Base-by-base conservation (phyloP, 345 rosid species). In the Salix caprea region DNA sequence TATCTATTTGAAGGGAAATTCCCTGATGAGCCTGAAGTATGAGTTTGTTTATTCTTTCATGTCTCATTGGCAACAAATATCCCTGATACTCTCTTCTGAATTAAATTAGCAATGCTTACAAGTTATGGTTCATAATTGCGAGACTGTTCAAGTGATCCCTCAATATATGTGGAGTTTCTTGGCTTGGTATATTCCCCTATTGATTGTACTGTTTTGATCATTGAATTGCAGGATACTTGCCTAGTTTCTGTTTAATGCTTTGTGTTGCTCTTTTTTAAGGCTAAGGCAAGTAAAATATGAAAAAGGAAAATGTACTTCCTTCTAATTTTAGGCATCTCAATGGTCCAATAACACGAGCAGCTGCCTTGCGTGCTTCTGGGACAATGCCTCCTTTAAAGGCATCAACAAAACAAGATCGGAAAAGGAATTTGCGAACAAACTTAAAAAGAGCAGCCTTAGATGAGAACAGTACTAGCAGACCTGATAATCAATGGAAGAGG, bases 271-370 rank as follows among this genome's bases (percentile, higher is more conserved):
- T 77, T 79, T 70, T 80, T 83, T 32, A 23, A 78, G 84, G 73
- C 81, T 37, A 77, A 78, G 84, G 73, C 81, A 46, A 77, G 79
- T 73, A 69, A 36, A 81, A 77, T 77, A 94, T 92, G 98, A 85
- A 80, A 83, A 85, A 84, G 65, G 88, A 87, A 78, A 87, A 78
- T 84, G 71, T 71, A 67, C 70, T 75, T 75, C 74, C 83, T 75
- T 84, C 73, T 23, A 68, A 77, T 74, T 79, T 65, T 72, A 77
- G 84, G 78, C 83, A 69, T 24, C 69, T 78, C 79, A 79, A 74
- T 79, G 89, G 85, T 73, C 90, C 90, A 65, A 72, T 92, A 42
- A 94, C 98, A 70, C 94, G 87, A 77, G 92, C 90, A 40, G 89
- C 93, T 72, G 87, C 88, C 30, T 71, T 91, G 70, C 77, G 78